These are phyloP conservation scores for Collybia nuda DNA, from an alignment of 768 basidiomycete species.

Conservation along the genomic window DNA sequence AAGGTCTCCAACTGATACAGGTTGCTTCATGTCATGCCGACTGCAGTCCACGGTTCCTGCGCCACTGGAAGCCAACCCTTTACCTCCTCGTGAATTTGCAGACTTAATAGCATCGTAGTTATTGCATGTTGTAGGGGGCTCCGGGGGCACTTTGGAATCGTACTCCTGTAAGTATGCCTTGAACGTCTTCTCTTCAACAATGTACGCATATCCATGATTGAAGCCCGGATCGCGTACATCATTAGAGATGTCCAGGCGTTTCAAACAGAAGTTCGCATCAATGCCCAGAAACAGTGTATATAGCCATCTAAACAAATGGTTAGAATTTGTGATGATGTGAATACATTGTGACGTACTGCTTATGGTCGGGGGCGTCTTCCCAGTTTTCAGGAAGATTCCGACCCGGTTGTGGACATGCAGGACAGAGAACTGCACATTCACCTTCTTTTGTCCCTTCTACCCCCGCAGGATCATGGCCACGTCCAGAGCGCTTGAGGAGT, in stretches of 20 bases:
- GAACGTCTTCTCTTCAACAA: too few species aligned
- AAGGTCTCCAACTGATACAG: conserved; percentile 7
- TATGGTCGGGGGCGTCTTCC: conserved; percentile 11
- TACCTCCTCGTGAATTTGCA: conserved; percentile 6
- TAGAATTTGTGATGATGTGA: background rate
- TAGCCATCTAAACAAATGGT: conserved; percentile 6
- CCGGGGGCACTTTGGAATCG: conserved; percentile 8
- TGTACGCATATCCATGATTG: too few species aligned
- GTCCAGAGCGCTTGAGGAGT: conserved; percentile 17
- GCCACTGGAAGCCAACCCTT: conserved; percentile 15
- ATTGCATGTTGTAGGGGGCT: conserved; percentile 13
- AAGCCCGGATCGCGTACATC: too few species aligned
- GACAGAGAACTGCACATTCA: conserved; percentile 22
- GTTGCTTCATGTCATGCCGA: conserved; percentile 17
- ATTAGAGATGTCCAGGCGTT: too few species aligned
- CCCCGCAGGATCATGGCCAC: conserved; percentile 15
- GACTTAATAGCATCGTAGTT: conserved; percentile 12
- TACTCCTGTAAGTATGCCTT: too few species aligned
- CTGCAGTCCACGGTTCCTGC: conserved; percentile 19
- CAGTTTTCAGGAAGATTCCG: conserved; percentile 22
- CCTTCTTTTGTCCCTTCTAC: conserved; percentile 11
- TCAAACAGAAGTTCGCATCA: too few species aligned
- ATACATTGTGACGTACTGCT: conserved; percentile 3
- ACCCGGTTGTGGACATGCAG: conserved; percentile 24
- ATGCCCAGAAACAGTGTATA: conserved; percentile 15